phyloP scores from a whole-genome alignment of 2,329 filamentous ascomycete genomes.

The Pyrenochaeta sp. region DNA sequence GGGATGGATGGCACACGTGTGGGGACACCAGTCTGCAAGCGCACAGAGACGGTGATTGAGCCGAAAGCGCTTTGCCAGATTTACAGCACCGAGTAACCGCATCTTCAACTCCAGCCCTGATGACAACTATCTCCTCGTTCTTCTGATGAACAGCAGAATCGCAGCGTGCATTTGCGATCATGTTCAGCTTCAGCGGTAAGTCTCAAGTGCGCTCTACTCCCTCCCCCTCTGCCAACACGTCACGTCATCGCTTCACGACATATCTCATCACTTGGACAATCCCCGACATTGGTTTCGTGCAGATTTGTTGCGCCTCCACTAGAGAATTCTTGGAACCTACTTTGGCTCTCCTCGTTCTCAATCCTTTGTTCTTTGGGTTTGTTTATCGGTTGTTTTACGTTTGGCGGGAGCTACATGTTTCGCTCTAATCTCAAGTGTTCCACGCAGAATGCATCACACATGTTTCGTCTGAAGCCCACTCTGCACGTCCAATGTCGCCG shows the following conservation, averaged over 20 bases:
- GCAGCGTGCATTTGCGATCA: slow-evolving; percentile 19
- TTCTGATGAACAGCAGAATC: slow-evolving; percentile 1
- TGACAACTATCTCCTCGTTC: slow-evolving; percentile 8
- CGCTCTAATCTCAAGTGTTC: slow-evolving; percentile 19
- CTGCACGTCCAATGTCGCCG: slow-evolving; percentile 36
- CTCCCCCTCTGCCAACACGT: not conserved
- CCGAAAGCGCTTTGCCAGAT: slow-evolving; percentile 14
- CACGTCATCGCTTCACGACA: slow-evolving; percentile 5
- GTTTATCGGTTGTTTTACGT: not conserved
- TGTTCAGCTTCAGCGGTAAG: slow-evolving; percentile 52
- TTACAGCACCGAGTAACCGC: slow-evolving; percentile 8
- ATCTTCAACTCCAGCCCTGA: slow-evolving; percentile 6
- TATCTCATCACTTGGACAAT: not conserved
- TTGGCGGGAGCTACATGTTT: slow-evolving; percentile 21
- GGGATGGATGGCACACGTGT: not conserved
- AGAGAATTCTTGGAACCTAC: not conserved
- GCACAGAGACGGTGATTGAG: slow-evolving; percentile 16
- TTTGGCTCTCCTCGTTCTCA: too few relatives aligned
- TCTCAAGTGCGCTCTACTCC: slow-evolving; percentile 11
- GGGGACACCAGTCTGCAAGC: slow-evolving; percentile 18
- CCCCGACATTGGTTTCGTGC: slow-evolving; percentile 3
- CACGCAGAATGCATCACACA: slow-evolving; percentile 27
- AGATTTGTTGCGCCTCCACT: not conserved
- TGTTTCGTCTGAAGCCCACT: slow-evolving; percentile 35
- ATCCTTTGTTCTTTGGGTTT: not conserved